Conservation (phyloP, 2,329 filamentous ascomycete species). For the Penicillium sp. region DNA sequence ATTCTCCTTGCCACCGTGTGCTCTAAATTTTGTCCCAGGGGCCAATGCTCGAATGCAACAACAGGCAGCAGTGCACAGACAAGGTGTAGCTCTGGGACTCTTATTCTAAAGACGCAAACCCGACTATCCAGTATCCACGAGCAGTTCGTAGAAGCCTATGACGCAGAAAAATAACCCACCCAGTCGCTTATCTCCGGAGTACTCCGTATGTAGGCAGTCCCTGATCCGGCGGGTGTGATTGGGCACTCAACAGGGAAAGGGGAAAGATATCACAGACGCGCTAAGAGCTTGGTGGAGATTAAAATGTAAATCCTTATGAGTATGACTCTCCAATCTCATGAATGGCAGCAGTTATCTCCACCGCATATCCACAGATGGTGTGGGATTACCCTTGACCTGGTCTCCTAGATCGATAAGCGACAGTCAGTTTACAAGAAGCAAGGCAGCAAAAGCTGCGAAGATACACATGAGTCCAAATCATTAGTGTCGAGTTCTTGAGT, state of each 20-base stretch:
- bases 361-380: background rate
- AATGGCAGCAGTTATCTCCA: background rate
- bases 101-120: background rate
- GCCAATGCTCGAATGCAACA: background rate
- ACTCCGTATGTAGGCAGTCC: background rate
- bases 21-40: background rate
- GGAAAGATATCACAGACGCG: background rate
- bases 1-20: background rate
- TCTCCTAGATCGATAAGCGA: background rate
- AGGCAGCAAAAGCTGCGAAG: too few relatives aligned
- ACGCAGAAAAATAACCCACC: background rate
- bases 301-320: background rate
- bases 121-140: background rate
- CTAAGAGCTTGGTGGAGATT: conserved; percentile 1
- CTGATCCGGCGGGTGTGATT: background rate
- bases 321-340: background rate
- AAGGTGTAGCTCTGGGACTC: background rate
- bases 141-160: background rate
- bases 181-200: background rate
- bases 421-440: background rate
- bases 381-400: background rate
- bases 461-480: too few relatives aligned
- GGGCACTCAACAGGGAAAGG: background rate
- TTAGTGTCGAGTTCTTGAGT: too few relatives aligned
- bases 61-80: background rate